Conservation (phyloP, 2,329 filamentous ascomycete species). For the Alternaria gaisen region DNA sequence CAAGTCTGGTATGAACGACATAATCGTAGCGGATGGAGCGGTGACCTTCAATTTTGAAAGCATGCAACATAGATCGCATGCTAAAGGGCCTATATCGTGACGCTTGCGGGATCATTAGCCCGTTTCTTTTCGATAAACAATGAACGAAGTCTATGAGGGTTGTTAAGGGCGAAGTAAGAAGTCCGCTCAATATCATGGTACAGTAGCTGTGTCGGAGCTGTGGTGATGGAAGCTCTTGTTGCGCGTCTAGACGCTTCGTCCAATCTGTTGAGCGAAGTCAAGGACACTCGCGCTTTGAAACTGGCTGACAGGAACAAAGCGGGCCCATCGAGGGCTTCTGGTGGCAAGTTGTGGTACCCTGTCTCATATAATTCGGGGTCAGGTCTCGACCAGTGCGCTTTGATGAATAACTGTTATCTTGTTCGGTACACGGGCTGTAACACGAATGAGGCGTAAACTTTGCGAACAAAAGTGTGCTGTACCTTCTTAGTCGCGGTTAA, state of each 20-base stretch:
- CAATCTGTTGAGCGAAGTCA: background rate
- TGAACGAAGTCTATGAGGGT: background rate
- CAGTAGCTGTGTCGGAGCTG: background rate
- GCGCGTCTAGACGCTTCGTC: background rate
- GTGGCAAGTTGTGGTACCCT: background rate
- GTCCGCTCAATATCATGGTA: background rate
- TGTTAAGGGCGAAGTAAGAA: background rate
- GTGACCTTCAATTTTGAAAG: background rate
- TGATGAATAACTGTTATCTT: background rate
- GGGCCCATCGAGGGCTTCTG: background rate
- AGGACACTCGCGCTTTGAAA: background rate
- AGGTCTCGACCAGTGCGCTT: background rate
- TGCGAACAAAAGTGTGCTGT: background rate
- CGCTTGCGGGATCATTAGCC: background rate
- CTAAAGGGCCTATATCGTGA: background rate
- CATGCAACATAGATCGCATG: background rate
- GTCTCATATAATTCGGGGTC: background rate
- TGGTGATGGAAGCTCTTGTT: background rate
- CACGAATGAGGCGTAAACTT: background rate
- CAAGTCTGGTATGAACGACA: background rate
- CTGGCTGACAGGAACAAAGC: background rate
- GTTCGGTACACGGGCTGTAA: background rate
- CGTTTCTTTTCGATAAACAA: background rate
- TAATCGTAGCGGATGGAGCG: background rate
- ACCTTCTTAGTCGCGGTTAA: background rate